A percentile compares a stretch with the other conserved stretches of the same genome.
phyloP scores from a whole-genome alignment of 257 asterid genomes.

The Scutellaria baicalensis region DNA sequence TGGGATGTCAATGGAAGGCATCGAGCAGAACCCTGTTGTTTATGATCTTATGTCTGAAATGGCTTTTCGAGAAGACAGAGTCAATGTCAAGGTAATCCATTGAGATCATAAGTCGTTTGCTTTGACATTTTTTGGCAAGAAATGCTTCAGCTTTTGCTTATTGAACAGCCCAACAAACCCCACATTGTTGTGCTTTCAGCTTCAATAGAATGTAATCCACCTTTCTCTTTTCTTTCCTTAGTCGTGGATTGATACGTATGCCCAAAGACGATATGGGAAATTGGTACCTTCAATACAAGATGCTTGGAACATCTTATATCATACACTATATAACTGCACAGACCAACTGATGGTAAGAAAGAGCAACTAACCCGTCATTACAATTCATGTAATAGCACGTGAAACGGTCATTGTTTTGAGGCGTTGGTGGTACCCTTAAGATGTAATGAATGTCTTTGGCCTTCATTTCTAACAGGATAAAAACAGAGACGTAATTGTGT shows the following conservation, averaged over 20 bases:
- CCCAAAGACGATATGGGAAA: conserved; percentile 59
- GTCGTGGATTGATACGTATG: conserved; percentile 61
- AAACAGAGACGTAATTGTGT: conserved; percentile 76
- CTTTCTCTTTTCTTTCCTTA: conserved; percentile 22
- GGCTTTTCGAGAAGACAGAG: conserved; percentile 60
- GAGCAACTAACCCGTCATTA: background rate
- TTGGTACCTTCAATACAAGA: conserved; percentile 51
- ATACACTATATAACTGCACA: conserved; percentile 77
- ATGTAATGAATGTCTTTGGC: background rate
- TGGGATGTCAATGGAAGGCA: conserved; percentile 94
- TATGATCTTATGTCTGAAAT: conserved; percentile 88
- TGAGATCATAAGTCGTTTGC: no score
- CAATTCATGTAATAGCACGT: no score
- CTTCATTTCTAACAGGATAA: conserved; percentile 51
- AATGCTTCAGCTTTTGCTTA: background rate
- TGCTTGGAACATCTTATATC: conserved; percentile 73
- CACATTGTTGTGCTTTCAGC: background rate
- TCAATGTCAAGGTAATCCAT: conserved; percentile 44
- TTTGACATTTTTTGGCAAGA: background rate
- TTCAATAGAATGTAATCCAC: background rate
- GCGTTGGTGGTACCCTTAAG: background rate
- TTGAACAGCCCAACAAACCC: background rate
- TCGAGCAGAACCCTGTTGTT: conserved; percentile 79
- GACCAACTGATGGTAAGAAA: conserved; percentile 62
- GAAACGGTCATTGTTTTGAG: background rate